Evolutionary conservation across 495 filamentous ascomycete genomes (phyloP), one percentile per base, ranked within the genome.

Genomic region (Sordaria brevicollis): DNA sequence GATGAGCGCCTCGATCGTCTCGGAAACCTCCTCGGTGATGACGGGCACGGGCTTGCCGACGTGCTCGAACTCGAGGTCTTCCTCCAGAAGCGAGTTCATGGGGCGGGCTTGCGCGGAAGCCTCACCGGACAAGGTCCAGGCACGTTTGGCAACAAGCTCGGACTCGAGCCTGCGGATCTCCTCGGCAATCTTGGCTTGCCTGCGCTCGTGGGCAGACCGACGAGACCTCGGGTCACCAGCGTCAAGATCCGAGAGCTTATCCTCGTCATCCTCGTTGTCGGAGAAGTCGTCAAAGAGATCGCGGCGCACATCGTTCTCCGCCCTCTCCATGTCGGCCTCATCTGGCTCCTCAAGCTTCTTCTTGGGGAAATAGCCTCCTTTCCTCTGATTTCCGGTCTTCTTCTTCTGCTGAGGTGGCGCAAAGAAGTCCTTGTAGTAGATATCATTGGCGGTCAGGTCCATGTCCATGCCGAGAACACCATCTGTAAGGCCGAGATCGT

Each of bases 21-120:
- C 94, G 54, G 88, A 94, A 11, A 96, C 86, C 76, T 97, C 94
- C n/a, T 91, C 89, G 0, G 96, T 98, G 73, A 97, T 93, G 35
- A 97, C 91, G 4, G 94, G 93, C 1, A 97, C 90, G 0, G 95
- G 95, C 78, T 97, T 98, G 71, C 95, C 96, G n/a, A 91, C 87
- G 65, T 95, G 87, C 78, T 99, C 95, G 74, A 97, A 98, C 67
- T 98, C 95, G 15, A 99, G 85, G 71, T 97, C 93, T 79, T 98
- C 90, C 77, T 97, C 96, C 2, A 99, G 86, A 0, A 99, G 86
- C 1, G 94, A 97, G 79, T 99, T 98, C 19, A 93, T 70, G 0
- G 96, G 95, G 65, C 95, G 85, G 70, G 93, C 91, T 2, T 83
- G 83, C 1, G 92, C 96, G 62, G 88, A 86, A 41, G 93, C 95